Base-by-base conservation (phyloP, 768 basidiomycete species). In the Agrocybe pediades region DNA sequence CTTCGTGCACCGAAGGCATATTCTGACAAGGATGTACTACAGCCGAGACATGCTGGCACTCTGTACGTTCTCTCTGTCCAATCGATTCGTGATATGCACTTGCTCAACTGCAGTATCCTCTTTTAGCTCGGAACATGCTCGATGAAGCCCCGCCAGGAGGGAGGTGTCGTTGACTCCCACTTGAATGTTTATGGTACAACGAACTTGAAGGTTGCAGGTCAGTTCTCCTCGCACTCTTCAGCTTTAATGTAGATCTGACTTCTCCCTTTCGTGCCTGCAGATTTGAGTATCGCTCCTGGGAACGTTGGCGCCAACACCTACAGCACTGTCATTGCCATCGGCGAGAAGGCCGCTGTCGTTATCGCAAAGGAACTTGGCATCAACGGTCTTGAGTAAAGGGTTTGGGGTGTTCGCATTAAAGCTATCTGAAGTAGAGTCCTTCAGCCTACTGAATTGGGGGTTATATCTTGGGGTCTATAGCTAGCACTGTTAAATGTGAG, bases 271-370 rank as follows among this genome's bases (percentile, higher is more conserved):
- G n/a, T n/a, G n/a, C 20, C 16, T 27, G 9, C 41, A 58, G 54
- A 62, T 48, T 58, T 56, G 19, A 63, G 55, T 47, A 67, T 65
- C 21, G 50, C 55, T 2, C 64, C 61, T 20, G 54, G 48, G 2
- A 69, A 68, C 53, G 66, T 69, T 19, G 59, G 60, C 17, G 50
- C 57, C 26, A 71, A 72, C 46, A 74, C 70, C 1, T 74, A 72
- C 44, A 69, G 64, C 41, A 64, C 69, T 1, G 69, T 70, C 5
- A 52, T 74, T 25, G 66, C 66, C 0, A 65, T 84, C 9, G 82
- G 80, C 1, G 83, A 85, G 66, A 84, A 83, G 65, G 83, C 81
- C 0, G 81, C 81, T 0, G 29, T 71, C 11, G 72, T 84, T 20
- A 77, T 84, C 30, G 77, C 74, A 5, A 71, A 79, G 43, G 82